Evolutionary conservation across 306 rosid genomes (phyloP).

Genomic region (Malus sieversii): DNA sequence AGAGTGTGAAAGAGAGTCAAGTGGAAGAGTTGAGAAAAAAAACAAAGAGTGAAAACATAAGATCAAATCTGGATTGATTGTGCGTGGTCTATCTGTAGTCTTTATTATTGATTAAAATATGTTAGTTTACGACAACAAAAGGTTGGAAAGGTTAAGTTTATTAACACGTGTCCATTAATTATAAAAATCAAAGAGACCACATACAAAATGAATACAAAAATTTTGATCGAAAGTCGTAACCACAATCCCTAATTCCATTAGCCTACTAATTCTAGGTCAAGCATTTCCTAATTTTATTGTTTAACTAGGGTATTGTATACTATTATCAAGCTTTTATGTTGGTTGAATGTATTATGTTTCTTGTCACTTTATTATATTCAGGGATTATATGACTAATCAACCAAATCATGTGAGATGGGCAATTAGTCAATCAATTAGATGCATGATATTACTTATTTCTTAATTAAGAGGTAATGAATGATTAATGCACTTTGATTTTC

Average conservation of each 20-base stretch:
- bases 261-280: not conserved
- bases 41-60: not conserved
- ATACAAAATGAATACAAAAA: no score
- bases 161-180: no score
- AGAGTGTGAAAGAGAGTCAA: constrained; percentile 3
- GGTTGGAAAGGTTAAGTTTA: fast-evolving
- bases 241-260: not conserved
- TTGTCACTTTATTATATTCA: not conserved
- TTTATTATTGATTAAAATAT: no score
- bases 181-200: no score
- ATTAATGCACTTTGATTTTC: not conserved
- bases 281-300: not conserved
- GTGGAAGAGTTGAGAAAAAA: not conserved
- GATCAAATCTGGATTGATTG: no score
- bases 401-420: not conserved
- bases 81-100: fast-evolving
- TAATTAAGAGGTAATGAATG: not conserved
- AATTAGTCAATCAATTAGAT: not conserved
- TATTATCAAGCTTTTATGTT: not conserved
- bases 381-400: not conserved
- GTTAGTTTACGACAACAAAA: no score
- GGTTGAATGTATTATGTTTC: not conserved
- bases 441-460: not conserved
- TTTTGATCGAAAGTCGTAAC: not conserved
- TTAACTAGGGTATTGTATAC: not conserved